Evolutionary conservation across 345 rosid genomes (phyloP).

Genomic region (Chamaenerion angustifolium): DNA sequence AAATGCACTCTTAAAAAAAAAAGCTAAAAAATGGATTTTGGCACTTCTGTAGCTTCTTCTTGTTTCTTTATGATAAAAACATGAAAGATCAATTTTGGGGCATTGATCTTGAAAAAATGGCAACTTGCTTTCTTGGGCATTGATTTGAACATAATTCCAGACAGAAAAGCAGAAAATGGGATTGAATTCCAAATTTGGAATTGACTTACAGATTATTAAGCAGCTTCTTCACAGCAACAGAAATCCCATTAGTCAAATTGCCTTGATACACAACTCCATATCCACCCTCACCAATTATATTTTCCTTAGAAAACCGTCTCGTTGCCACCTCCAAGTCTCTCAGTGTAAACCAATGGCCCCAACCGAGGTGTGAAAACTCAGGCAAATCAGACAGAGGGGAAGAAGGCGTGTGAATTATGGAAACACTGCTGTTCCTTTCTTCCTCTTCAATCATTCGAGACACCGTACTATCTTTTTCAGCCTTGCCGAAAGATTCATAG

Average conservation of each 20-base stretch:
- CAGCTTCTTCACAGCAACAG: constrained; percentile 15
- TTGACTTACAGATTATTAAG: constrained; percentile 11
- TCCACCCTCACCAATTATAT: constrained; percentile 16
- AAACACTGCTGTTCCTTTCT: background rate
- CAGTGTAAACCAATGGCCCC: constrained; percentile 16
- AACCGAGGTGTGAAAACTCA: constrained; percentile 14
- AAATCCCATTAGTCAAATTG: constrained; percentile 8
- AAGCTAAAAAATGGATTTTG: background rate
- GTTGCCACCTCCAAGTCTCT: constrained; percentile 14
- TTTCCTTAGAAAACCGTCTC: constrained; percentile 13
- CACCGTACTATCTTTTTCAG: constrained; percentile 8
- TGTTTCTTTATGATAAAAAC: too few relatives aligned
- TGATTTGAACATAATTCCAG: too few relatives aligned
- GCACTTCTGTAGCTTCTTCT: background rate
- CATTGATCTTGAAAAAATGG: too few relatives aligned
- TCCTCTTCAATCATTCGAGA: constrained; percentile 6
- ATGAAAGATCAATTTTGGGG: too few relatives aligned
- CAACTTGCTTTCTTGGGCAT: too few relatives aligned
- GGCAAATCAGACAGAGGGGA: constrained; percentile 13
- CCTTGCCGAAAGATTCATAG: constrained; percentile 11
- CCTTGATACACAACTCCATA: constrained; percentile 15
- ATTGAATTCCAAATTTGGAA: background rate
- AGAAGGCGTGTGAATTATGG: constrained; percentile 3
- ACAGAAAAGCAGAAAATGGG: background rate
- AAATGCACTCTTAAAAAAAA: background rate